A percentile compares a stretch with the other conserved stretches of the same genome.
Evolutionary conservation across 345 rosid genomes (phyloP).

Genomic region (Euphorbia tirucalli): DNA sequence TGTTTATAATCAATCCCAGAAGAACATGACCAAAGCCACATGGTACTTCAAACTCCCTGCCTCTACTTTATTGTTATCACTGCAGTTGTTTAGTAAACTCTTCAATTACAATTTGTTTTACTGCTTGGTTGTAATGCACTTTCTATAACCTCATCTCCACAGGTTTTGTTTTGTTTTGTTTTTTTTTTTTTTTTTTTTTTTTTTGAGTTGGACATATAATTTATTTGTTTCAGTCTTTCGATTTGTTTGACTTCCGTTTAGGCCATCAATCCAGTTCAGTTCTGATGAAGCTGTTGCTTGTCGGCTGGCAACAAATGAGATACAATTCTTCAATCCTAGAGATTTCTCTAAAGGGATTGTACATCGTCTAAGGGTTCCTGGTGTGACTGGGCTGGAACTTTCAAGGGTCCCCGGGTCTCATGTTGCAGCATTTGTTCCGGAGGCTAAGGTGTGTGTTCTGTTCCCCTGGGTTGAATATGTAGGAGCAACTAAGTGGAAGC

Average conservation of each 20-base stretch:
- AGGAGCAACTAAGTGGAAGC: not conserved
- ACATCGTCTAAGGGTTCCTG: slow-evolving; percentile 65
- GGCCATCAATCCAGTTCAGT: slow-evolving; percentile 82
- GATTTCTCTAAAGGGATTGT: slow-evolving; percentile 79
- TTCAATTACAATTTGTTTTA: not conserved
- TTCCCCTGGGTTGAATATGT: slow-evolving; percentile 1
- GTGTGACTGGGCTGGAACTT: slow-evolving; percentile 77
- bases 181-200: no score
- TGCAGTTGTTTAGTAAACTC: not conserved
- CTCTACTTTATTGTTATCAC: not conserved
- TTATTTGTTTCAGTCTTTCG: slow-evolving; percentile 2
- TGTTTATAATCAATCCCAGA: slow-evolving; percentile 68
- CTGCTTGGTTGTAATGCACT: not conserved
- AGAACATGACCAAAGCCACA: slow-evolving; percentile 69
- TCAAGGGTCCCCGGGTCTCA: slow-evolving; percentile 79
- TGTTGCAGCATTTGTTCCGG: slow-evolving; percentile 87
- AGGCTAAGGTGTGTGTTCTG: slow-evolving; percentile 64
- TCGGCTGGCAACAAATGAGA: slow-evolving; percentile 82
- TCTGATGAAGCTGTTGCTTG: slow-evolving; percentile 80
- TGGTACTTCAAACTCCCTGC: slow-evolving; percentile 45
- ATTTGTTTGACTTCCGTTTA: slow-evolving; percentile 29
- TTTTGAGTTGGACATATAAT: not conserved
- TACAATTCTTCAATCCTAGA: slow-evolving; percentile 77
- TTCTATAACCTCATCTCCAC: no score
- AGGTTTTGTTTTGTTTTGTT: no score